Evolutionary conservation across 2,329 filamentous ascomycete species (phyloP).

Genomic region (Xylariaceae sp.): DNA sequence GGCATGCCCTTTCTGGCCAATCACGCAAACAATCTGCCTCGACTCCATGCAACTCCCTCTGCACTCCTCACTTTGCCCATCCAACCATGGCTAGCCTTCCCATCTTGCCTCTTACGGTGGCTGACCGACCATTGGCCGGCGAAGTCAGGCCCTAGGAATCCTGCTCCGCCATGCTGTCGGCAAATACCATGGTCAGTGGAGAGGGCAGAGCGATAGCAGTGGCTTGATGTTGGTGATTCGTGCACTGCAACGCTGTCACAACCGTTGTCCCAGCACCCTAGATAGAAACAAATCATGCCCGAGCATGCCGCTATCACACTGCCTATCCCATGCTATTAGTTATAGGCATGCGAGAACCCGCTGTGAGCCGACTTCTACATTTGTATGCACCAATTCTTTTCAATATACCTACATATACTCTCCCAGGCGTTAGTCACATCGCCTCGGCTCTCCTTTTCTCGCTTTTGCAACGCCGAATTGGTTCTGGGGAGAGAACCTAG

Average conservation of each 20-base stretch:
- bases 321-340: conserved; percentile 22
- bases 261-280: conserved; percentile 22
- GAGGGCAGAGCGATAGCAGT: conserved; percentile 16
- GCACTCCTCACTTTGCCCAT: conserved; percentile 26
- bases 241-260: conserved; percentile 22
- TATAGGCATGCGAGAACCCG: conserved; percentile 18
- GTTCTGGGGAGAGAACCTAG: conserved; percentile 23
- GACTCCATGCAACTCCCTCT: conserved; percentile 20
- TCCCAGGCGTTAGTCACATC: conserved; percentile 26
- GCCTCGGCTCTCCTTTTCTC: conserved; percentile 25
- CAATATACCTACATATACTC: conserved; percentile 30
- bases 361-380: conserved; percentile 20
- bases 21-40: conserved; percentile 17
- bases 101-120: conserved; percentile 24
- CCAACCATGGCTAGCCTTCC: conserved; percentile 28
- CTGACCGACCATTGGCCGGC: conserved; percentile 22
- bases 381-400: background rate
- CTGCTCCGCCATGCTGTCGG: conserved; percentile 15
- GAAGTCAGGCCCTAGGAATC: conserved; percentile 15
- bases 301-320: conserved; percentile 28
- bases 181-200: conserved; percentile 32
- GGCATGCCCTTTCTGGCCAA: conserved; percentile 22
- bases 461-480: conserved; percentile 31
- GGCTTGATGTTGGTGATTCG: conserved; percentile 23
- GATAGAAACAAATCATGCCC: conserved; percentile 31